Evolutionary conservation across 2,329 filamentous ascomycete genomes (phyloP), one percentile per base, ranked within the genome.

Genomic region (Rugonectria rugulosa): DNA sequence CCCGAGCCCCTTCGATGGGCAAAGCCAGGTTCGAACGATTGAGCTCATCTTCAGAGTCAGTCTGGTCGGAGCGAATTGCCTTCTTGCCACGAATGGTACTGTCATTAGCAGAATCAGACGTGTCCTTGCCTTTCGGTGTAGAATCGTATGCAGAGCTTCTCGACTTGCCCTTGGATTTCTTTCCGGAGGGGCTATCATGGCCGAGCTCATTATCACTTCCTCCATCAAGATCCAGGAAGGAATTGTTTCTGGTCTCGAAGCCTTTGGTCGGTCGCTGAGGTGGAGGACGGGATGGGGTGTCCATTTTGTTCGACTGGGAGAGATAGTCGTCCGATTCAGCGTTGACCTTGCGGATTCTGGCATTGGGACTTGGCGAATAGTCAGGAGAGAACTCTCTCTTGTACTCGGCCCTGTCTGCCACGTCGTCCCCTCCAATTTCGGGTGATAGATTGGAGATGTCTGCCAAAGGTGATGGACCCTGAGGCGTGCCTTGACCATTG

Each of bases 361-460:
- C 88, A 69, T 85, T 88, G 32, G 86, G 84, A 59, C 87, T 86
- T 11, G 88, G 88, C 40, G 88, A 88, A 71, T 92, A 92, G 48
- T 89, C 88, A 11, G 88, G 88, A 15, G 90, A 92, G 69, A 92
- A 92, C 2, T 88, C 86, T 60, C 85, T 79, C 31, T 79, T 73
- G 46, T 74, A 78, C 17, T 74, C 62, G 62, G 72, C 53, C 43
- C 65, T 63, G 11, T 71, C 71, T 10, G 36, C 47, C 5, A 34
- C 44, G 14, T 45, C 51, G 20, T 62, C 51, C 19, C 56, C 50
- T 20, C 36, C 45, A 29, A 31, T 37, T 20, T 59, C 59, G 10
- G 62, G 59, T 4, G 64, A 64, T 19, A 68, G 56, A 20, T 68
- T 70, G 40, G 66, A 60, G 38, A 64, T 63, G 51, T 65, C 66